These are phyloP conservation scores for Fagopyrum homotropicum DNA, from an alignment of 148 eudicot species.

Conservation along the genomic window DNA sequence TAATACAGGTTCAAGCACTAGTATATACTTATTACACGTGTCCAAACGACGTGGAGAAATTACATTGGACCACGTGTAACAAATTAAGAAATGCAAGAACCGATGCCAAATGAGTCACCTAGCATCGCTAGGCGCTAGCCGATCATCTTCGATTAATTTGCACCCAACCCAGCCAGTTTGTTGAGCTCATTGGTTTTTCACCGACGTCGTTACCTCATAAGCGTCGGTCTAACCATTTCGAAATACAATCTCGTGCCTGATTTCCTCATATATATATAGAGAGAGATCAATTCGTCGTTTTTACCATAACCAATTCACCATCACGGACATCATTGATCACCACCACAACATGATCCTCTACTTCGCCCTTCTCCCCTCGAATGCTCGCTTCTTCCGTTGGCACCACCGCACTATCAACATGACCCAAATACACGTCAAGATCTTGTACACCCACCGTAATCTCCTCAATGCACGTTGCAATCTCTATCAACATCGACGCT, in stretches of 20 bases:
- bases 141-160: too few species aligned
- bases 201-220: too few species aligned
- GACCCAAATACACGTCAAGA: conserved; percentile 23
- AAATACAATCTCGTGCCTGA: background rate
- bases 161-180: too few species aligned
- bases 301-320: background rate
- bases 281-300: background rate
- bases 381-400: background rate
- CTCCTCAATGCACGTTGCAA: conserved; percentile 28
- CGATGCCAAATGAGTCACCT: too few species aligned
- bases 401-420: background rate
- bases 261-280: background rate
- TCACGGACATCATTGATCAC: background rate
- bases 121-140: too few species aligned
- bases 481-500: conserved; percentile 49
- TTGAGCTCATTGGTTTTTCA: too few species aligned
- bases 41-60: too few species aligned
- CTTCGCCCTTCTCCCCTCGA: background rate
- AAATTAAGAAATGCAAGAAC: too few species aligned
- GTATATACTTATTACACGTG: too few species aligned
- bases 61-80: too few species aligned
- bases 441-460: conserved; percentile 40
- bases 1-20: too few species aligned
- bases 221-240: too few species aligned
- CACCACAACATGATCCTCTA: background rate